phyloP scores from a whole-genome alignment of 305 asterid species.

The Fraxinus platypoda region DNA sequence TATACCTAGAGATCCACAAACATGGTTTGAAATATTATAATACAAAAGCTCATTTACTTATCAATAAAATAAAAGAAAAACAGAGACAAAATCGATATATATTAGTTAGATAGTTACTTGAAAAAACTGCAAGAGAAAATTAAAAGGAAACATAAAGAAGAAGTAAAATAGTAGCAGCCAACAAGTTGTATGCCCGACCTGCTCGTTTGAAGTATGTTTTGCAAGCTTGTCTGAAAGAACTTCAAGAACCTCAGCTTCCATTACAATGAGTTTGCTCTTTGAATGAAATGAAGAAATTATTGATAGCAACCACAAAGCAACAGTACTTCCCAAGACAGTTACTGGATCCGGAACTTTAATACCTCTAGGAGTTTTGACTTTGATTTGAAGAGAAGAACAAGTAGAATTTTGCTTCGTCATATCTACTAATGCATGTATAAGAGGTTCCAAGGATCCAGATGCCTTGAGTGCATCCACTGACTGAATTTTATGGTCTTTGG shows the following conservation, averaged over 20 bases:
- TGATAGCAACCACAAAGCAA: slow-evolving; percentile 79
- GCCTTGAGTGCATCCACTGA: slow-evolving; percentile 56
- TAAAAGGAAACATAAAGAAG: slow-evolving; percentile 2
- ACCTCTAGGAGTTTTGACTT: slow-evolving; percentile 54
- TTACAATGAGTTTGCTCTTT: slow-evolving; percentile 49
- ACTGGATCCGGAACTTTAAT: slow-evolving; percentile 63
- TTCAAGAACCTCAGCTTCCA: slow-evolving; percentile 81
- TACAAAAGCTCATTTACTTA: background rate
- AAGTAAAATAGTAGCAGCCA: background rate
- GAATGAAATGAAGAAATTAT: slow-evolving; percentile 55
- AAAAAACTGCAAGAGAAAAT: slow-evolving; percentile 16
- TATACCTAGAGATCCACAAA: background rate
- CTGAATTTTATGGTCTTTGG: slow-evolving; percentile 58
- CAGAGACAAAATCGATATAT: background rate
- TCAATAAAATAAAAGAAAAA: background rate
- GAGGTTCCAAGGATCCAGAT: slow-evolving; percentile 68
- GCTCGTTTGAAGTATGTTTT: slow-evolving; percentile 45
- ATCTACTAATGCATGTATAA: slow-evolving; percentile 58
- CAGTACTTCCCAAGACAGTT: slow-evolving; percentile 63
- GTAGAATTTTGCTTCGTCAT: slow-evolving; percentile 63
- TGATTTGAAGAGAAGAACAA: slow-evolving; percentile 46
- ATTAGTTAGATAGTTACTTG: background rate
- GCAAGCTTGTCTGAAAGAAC: slow-evolving; percentile 61
- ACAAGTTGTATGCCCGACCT: slow-evolving; percentile 42
- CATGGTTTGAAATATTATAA: slow-evolving; percentile 1